Evolutionary conservation across 345 rosid genomes (phyloP).

Genomic region (Anacardium occidentale): DNA sequence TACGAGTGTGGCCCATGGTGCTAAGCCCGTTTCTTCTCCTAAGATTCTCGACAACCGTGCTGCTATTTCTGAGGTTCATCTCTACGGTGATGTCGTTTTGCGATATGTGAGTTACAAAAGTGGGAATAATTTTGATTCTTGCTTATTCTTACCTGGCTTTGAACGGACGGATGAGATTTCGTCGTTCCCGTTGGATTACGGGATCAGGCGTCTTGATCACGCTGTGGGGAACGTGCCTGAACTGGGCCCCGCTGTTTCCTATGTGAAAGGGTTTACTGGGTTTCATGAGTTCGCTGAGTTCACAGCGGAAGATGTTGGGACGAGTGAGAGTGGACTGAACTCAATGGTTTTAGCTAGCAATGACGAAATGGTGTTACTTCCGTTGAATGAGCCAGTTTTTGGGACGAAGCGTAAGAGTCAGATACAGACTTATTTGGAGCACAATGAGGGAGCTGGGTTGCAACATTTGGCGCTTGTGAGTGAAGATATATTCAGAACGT

Average conservation of each 20-base stretch:
- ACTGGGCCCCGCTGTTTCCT: constrained; percentile 57
- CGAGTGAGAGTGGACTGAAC: constrained; percentile 81
- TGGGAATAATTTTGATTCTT: neutral
- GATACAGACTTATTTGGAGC: constrained; percentile 88
- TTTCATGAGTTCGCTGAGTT: constrained; percentile 94
- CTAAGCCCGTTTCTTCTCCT: constrained; percentile 53
- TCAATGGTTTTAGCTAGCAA: constrained; percentile 76
- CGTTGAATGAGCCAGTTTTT: constrained; percentile 85
- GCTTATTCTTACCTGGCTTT: constrained; percentile 58
- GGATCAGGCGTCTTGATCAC: constrained; percentile 74
- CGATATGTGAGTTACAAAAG: constrained; percentile 62
- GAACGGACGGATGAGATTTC: constrained; percentile 47
- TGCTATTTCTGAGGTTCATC: constrained; percentile 64
- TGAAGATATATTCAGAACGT: constrained; percentile 70
- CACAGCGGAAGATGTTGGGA: constrained; percentile 92
- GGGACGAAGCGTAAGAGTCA: constrained; percentile 95
- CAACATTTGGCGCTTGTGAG: constrained; percentile 81
- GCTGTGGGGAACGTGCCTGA: constrained; percentile 92
- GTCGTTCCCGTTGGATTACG: constrained; percentile 68
- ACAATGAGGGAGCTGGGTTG: constrained; percentile 85
- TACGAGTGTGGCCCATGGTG: constrained; percentile 65
- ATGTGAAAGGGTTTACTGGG: constrained; percentile 70
- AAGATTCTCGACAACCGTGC: constrained; percentile 41
- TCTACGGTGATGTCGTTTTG: constrained; percentile 83
- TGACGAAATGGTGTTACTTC: constrained; percentile 72